phyloP scores from a whole-genome alignment of 108 stramenopile species.

The Parietichytrium sp. region DNA sequence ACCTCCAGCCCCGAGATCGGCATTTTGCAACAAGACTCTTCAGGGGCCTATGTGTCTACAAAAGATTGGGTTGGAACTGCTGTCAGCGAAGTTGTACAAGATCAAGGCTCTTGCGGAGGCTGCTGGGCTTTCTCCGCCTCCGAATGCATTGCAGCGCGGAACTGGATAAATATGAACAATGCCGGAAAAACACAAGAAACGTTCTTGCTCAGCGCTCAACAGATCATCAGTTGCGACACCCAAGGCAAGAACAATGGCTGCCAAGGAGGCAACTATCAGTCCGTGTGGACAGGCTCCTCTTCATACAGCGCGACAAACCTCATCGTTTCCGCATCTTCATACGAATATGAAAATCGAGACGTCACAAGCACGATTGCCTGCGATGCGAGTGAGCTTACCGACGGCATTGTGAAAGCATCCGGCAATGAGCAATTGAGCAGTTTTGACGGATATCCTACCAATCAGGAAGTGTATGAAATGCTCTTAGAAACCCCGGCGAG shows the following conservation, averaged over 20 bases:
- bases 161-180: constrained; percentile 8
- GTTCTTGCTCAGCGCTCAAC: background rate
- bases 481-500: background rate
- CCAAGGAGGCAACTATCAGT: constrained; percentile 31
- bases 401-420: background rate
- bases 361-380: background rate
- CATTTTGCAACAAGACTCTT: too few species aligned
- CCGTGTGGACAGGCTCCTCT: background rate
- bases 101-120: constrained; percentile 8
- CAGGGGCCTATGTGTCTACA: too few species aligned
- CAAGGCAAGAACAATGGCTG: background rate
- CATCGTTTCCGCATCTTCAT: background rate
- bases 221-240: constrained; percentile 7
- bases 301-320: background rate
- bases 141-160: background rate
- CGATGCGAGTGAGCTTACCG: background rate
- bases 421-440: background rate
- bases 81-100: background rate
- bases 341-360: background rate
- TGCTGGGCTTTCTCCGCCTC: constrained; percentile 37
- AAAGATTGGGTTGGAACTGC: constrained; percentile 27
- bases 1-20: too few species aligned
- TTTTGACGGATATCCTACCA: background rate
- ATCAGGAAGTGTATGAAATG: background rate
- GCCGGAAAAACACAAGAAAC: background rate